Percentiles rank a stretch among this genome's conserved stretches.
Conservation (phyloP, 169 alveolate species). For the Babesia divergens region DNA sequence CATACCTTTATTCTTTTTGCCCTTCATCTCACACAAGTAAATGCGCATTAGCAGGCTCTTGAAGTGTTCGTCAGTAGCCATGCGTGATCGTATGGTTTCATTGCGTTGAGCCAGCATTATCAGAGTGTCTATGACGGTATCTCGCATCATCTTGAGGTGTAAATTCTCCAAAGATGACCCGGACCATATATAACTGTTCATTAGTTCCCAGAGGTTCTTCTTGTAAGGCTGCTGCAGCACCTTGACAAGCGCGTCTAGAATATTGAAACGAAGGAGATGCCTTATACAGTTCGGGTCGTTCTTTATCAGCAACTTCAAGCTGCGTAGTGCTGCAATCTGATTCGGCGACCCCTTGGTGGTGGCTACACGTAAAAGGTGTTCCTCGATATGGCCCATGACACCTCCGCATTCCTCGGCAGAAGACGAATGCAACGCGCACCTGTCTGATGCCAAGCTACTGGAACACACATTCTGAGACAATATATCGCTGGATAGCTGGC, state of each 20-base stretch:
- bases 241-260: conserved; percentile 9
- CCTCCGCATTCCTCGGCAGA: not conserved
- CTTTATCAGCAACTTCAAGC: conserved; percentile 9
- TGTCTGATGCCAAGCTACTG: no score
- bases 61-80: conserved; percentile 17
- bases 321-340: conserved; percentile 25
- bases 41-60: conserved; percentile 19
- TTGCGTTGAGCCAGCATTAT: not conserved
- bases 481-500: not conserved
- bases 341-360: conserved; percentile 25
- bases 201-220: conserved; percentile 25
- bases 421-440: not conserved
- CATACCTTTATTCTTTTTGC: not conserved
- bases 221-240: conserved; percentile 45
- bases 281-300: not conserved
- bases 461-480: no score
- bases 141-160: conserved; percentile 3
- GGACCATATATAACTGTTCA: conserved; percentile 48
- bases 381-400: conserved; percentile 6
- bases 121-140: conserved; percentile 5
- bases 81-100: not conserved
- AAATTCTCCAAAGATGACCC: not conserved
- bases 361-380: not conserved
- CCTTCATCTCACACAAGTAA: not conserved
- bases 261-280: not conserved